Percentiles rank a stretch among this genome's conserved stretches.
phyloP scores from a whole-genome alignment of 2,329 filamentous ascomycete species.

The Fusarium scirpi region DNA sequence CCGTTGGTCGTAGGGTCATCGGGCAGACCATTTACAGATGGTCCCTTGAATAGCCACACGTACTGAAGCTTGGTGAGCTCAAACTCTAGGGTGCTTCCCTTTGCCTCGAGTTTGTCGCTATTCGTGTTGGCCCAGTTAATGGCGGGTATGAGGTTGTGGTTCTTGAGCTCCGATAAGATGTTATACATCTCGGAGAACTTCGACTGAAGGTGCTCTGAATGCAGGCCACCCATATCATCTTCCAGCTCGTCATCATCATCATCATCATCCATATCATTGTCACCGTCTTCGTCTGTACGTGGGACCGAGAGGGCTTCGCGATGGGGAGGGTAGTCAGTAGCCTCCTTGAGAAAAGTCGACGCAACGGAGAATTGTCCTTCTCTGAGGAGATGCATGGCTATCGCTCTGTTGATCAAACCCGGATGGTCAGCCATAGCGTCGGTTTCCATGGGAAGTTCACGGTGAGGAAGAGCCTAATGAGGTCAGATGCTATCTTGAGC shows the following conservation, averaged over 20 bases:
- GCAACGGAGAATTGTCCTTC: conserved; percentile 94
- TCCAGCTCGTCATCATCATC: conserved; percentile 47
- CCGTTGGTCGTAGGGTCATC: conserved; percentile 65
- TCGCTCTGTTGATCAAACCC: conserved; percentile 87
- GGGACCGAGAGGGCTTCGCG: conserved; percentile 35
- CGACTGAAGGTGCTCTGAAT: conserved; percentile 71
- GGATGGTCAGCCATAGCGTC: conserved; percentile 83
- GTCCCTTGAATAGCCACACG: conserved; percentile 84
- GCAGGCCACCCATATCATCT: conserved; percentile 45
- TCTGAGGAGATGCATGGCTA: conserved; percentile 94
- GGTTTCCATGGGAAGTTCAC: conserved; percentile 80
- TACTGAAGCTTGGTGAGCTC: conserved; percentile 92
- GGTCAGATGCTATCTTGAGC: conserved; percentile 29
- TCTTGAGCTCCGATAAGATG: conserved; percentile 82
- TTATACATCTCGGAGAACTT: conserved; percentile 92
- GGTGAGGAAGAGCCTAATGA: conserved; percentile 56
- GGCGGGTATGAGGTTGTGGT: conserved; percentile 81
- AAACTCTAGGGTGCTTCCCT: conserved; percentile 94
- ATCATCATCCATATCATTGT: conserved; percentile 51
- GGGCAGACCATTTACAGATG: conserved; percentile 65
- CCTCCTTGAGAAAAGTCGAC: conserved; percentile 84
- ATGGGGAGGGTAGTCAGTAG: conserved; percentile 54
- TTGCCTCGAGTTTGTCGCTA: conserved; percentile 76
- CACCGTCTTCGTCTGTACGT: conserved; percentile 50
- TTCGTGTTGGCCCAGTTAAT: conserved; percentile 87